phyloP scores from a whole-genome alignment of 805 yeast genomes.

The Myxozyma sirexii region DNA sequence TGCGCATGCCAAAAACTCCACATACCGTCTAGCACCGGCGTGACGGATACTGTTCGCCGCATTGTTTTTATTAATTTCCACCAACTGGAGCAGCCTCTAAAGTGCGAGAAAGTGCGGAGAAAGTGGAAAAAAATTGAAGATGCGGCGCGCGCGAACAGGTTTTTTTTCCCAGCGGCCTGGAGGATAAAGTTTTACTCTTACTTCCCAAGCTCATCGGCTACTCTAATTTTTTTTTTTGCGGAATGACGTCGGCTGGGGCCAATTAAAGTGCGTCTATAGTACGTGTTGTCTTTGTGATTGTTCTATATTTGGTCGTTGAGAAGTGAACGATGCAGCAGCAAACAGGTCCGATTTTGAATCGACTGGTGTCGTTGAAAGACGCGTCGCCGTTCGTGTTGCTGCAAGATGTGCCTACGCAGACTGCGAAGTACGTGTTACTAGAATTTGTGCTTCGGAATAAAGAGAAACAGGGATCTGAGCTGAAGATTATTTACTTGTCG shows the following conservation, averaged over 20 bases:
- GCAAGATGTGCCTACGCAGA: constrained; percentile 70
- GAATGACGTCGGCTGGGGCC: neutral
- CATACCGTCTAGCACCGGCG: constrained; percentile 9
- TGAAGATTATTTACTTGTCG: constrained; percentile 58
- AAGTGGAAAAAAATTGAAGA: constrained; percentile 1
- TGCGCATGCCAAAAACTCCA: constrained; percentile 7
- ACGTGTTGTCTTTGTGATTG: too few relatives aligned
- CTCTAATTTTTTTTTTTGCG: neutral
- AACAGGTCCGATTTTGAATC: constrained; percentile 51
- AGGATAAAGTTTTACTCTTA: neutral
- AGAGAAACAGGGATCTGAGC: constrained; percentile 29
- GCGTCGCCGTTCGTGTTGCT: constrained; percentile 70
- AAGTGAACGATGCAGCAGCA: constrained; percentile 4
- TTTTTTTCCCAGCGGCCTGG: neutral
- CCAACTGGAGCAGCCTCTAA: neutral
- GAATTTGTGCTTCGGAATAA: constrained; percentile 58
- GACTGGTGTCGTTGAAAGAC: constrained; percentile 73
- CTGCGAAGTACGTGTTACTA: constrained; percentile 56
- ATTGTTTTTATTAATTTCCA: neutral
- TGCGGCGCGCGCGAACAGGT: neutral
- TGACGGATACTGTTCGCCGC: constrained; percentile 13
- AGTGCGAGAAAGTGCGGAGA: constrained; percentile 6
- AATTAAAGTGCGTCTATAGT: too few relatives aligned
- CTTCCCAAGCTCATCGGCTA: constrained; percentile 1
- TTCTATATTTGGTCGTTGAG: too few relatives aligned